Conservation (phyloP, 2,329 filamentous ascomycete species). For the Fusarium chlamydosporum region DNA sequence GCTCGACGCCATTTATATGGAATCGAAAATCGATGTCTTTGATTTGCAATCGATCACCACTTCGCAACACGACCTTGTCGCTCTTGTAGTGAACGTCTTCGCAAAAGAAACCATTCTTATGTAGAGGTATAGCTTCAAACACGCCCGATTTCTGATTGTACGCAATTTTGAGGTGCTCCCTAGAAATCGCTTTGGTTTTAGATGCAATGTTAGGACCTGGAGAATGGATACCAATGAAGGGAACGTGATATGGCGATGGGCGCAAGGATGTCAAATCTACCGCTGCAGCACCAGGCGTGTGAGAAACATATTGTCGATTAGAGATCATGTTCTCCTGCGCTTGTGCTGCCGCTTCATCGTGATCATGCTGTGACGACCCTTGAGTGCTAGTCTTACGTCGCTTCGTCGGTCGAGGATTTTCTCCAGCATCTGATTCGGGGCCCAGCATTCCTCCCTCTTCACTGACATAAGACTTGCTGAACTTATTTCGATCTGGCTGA, state of each 20-base stretch:
- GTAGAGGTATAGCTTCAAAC: slow-evolving; percentile 74
- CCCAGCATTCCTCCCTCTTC: slow-evolving; percentile 78
- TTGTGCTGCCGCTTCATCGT: slow-evolving; percentile 56
- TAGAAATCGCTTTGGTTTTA: slow-evolving; percentile 80
- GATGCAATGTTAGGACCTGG: slow-evolving; percentile 71
- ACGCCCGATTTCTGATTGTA: slow-evolving; percentile 74
- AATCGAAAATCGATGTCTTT: slow-evolving; percentile 78
- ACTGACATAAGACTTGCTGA: slow-evolving; percentile 76
- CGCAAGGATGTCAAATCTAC: slow-evolving; percentile 72
- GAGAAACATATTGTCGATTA: slow-evolving; percentile 72
- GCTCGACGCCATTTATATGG: slow-evolving; percentile 74
- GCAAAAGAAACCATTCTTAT: slow-evolving; percentile 78
- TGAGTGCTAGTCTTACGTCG: slow-evolving; percentile 63
- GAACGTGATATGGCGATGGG: slow-evolving; percentile 72
- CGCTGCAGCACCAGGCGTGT: slow-evolving; percentile 70
- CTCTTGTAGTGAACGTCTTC: slow-evolving; percentile 72
- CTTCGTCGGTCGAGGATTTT: slow-evolving; percentile 62
- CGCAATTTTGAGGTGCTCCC: slow-evolving; percentile 79
- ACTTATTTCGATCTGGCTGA: slow-evolving; percentile 66
- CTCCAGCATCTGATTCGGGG: slow-evolving; percentile 71
- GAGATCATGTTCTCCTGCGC: slow-evolving; percentile 64
- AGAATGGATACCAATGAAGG: slow-evolving; percentile 80
- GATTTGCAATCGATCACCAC: slow-evolving; percentile 78
- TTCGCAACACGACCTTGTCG: slow-evolving; percentile 70
- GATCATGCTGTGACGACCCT: slow-evolving; percentile 60